Base-by-base conservation (phyloP, 495 filamentous ascomycete genomes). In the Trypethelium eluteriae region DNA sequence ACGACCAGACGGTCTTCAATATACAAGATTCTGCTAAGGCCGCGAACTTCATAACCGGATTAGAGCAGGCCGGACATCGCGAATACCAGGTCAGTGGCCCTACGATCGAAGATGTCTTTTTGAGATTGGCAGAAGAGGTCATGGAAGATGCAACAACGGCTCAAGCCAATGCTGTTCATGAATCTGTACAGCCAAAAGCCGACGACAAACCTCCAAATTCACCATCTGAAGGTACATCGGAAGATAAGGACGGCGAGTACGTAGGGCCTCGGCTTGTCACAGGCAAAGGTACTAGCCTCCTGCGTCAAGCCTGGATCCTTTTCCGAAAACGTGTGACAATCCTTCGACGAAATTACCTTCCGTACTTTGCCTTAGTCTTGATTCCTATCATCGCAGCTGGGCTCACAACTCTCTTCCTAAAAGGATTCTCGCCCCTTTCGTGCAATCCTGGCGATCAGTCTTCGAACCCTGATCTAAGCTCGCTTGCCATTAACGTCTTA, bases 241-340 rank as follows among this genome's bases (percentile, higher is more conserved):
- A 70, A 34, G 61, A 66, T 5, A 64, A 70, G 12, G 67, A 67
- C 14, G 67, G 65, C 14, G 18, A 53, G 7, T 36, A 18, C 38
- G 65, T 68, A 25, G 71, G 68, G 4, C 62, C 72, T 18, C 77
- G 88, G 61, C 83, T 96, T 25, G 78, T 87, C 36, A 86, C 87
- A 2, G 92, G 91, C 3, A 80, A 79, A 65, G 81, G 81, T 25
- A 86, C 92, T 56, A 80, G 83, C 14, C 83, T 88, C 69, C 69
- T 83, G 10, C 78, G 78, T 38, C 92, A 96, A 78, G 83, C 82
- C 0, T 84, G 81, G 75, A 85, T 92, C 10, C 75, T 96, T 14
- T 92, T 94, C 73, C 77, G 81, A 47, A 96, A 96, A 76, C 81
- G 92, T 18, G 80, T 83, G 64, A 90, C 87, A 2, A 89, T 96